Evolutionary conservation across 768 basidiomycete species (phyloP), one percentile per base, ranked within the genome.

Genomic region (Termitomyces titanicus): DNA sequence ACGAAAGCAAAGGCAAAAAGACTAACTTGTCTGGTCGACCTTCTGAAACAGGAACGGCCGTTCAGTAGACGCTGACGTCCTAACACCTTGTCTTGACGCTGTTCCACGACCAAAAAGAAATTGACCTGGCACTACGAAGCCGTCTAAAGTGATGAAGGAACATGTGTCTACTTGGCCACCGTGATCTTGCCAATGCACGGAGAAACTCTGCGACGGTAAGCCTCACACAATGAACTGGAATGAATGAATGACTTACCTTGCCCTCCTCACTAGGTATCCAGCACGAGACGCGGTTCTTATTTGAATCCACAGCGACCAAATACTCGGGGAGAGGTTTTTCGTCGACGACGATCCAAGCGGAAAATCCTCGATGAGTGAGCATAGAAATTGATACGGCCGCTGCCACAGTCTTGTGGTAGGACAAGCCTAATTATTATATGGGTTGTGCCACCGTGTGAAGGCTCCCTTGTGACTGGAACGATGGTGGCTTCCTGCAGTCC

Each of bases 201-300:
- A 71, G 65, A 89, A 89, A 5, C 59, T 66, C 86, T 88, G 59
- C 34, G 22, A 34, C 9, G 15, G 24, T 56, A 42, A 58, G 17
- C 20, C 53, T 17, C 25, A 45, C n/a, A 22, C 45, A 48, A 53
- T 18, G 33, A 39, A 50, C 18, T 40, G n/a, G 25, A n/a, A 25
- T 17, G 10, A 6, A 7, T 49, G 24, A 10, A 10, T 25, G 49
- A 60, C 70, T 3, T 55, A 84, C 85, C 74, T 84, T 76, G 24
- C 84, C 85, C 24, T 72, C 71, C 47, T 80, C 75, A 54, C 86
- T 79, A 7, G 84, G 80, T 60, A 89, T 81, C 85, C 85, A 89
- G 63, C 88, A 89, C 5, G 81, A 81, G 8, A 85, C 77, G 9
- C 72, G 73, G 56, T 79, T 66, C 5, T 66, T 60, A 5, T 69